phyloP scores from a whole-genome alignment of 768 basidiomycete genomes.

The Multifurca ochricompacta region DNA sequence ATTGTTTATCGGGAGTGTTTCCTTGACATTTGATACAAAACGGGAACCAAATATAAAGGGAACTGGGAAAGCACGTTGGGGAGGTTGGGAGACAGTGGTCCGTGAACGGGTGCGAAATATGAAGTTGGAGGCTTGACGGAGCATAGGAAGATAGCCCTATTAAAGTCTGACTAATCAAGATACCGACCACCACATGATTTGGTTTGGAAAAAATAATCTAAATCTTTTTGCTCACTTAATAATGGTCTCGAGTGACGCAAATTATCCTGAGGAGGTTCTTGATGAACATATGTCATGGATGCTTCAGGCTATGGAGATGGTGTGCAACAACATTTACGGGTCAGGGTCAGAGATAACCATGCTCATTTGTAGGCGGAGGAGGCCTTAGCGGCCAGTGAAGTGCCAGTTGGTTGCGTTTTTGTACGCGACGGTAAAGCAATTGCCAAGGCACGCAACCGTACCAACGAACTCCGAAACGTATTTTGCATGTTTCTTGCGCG shows the following conservation, averaged over 20 bases:
- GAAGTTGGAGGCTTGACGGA: not conserved
- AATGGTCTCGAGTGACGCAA: not conserved
- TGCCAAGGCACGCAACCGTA: constrained; percentile 84
- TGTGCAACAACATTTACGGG: constrained; percentile 27
- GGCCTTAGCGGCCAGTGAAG: constrained; percentile 77
- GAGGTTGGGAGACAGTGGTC: not conserved
- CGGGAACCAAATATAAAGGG: not conserved
- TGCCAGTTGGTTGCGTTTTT: constrained; percentile 96
- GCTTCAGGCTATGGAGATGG: constrained; percentile 79
- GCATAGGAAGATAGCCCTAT: no score
- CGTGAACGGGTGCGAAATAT: not conserved
- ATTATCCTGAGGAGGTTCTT: not conserved
- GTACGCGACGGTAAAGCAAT: constrained; percentile 72
- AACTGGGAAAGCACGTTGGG: not conserved
- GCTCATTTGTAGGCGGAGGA: constrained; percentile 58
- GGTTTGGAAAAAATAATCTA: not conserved
- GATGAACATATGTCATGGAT: constrained; percentile 57
- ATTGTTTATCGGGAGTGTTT: constrained; percentile 13
- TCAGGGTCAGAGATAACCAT: not conserved
- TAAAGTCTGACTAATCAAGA: no score
- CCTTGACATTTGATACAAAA: constrained; percentile 4
- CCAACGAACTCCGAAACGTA: constrained; percentile 91
- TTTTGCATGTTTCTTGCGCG: constrained; percentile 18
- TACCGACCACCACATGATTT: not conserved
- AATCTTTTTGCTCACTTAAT: not conserved